Conservation (phyloP, 2,329 filamentous ascomycete species). For the Fusarium scirpi region DNA sequence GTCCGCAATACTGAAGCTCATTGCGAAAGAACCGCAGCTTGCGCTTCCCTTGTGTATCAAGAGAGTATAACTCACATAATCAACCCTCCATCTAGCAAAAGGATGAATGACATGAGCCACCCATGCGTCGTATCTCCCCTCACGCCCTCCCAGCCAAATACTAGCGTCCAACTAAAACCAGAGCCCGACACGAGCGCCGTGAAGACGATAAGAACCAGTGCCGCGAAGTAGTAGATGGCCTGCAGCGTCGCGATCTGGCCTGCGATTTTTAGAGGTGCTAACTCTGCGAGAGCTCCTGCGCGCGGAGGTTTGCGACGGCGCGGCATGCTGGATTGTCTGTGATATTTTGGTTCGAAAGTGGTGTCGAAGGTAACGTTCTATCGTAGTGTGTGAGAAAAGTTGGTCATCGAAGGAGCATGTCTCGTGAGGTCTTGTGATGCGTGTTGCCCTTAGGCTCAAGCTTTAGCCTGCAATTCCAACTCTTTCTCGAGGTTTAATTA, state of each 20-base stretch:
- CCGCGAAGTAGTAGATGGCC: slow-evolving; percentile 65
- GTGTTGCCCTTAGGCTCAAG: slow-evolving; percentile 12
- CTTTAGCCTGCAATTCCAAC: neutral
- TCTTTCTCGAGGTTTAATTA: neutral
- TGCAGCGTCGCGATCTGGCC: slow-evolving; percentile 70
- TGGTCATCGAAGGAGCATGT: slow-evolving; percentile 40
- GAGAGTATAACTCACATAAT: slow-evolving; percentile 57
- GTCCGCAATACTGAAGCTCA: neutral
- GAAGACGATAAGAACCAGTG: slow-evolving; percentile 67
- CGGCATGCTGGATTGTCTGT: slow-evolving; percentile 55
- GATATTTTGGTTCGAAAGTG: neutral
- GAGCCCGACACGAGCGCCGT: slow-evolving; percentile 69
- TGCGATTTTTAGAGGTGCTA: slow-evolving; percentile 71
- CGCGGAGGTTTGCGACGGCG: slow-evolving; percentile 69
- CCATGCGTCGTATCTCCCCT: slow-evolving; percentile 72
- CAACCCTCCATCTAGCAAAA: slow-evolving; percentile 67
- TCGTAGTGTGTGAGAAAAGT: slow-evolving; percentile 4
- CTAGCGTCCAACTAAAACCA: slow-evolving; percentile 63
- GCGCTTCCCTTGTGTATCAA: neutral
- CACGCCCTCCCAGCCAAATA: slow-evolving; percentile 70
- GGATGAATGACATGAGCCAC: slow-evolving; percentile 69
- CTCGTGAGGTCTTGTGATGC: slow-evolving; percentile 31
- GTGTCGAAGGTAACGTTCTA: neutral
- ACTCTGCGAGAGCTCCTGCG: slow-evolving; percentile 69
- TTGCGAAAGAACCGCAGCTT: neutral